Conservation (phyloP, 176 grass and related monocot species). For the Aegilops tauschii region DNA sequence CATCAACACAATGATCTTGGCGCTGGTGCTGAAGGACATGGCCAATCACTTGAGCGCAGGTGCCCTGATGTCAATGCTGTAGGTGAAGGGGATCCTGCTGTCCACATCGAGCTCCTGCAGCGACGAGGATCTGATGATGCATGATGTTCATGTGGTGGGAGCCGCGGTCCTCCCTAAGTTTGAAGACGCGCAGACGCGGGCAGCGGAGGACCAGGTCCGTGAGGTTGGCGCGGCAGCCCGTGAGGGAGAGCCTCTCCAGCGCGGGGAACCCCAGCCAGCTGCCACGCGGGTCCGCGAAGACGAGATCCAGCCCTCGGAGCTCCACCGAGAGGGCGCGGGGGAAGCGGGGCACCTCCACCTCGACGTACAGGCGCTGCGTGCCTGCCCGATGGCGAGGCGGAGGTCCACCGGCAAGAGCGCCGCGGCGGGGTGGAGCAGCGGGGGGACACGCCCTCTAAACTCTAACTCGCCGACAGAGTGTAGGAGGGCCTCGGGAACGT, state of each 20-base stretch:
- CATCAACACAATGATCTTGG: background rate
- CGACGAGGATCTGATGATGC: background rate
- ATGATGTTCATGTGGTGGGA: background rate
- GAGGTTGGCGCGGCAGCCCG: background rate
- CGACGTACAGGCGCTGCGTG: background rate
- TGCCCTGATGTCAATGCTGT: background rate
- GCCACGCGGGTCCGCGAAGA: background rate
- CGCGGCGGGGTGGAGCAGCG: background rate
- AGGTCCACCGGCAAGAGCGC: background rate
- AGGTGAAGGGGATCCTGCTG: background rate
- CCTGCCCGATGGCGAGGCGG: background rate
- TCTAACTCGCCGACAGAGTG: rapidly evolving
- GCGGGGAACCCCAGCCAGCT: background rate
- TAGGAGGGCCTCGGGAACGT: background rate
- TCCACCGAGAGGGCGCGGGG: background rate
- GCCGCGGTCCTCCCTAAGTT: background rate
- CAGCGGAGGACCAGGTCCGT: background rate
- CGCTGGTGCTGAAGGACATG: background rate
- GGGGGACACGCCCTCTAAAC: background rate
- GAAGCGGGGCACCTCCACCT: background rate
- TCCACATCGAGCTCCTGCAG: background rate
- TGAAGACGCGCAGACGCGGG: background rate
- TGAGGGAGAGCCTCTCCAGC: background rate
- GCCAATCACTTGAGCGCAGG: background rate
- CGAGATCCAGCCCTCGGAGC: background rate